These are phyloP conservation scores for Exophiala xenobiotica DNA, from an alignment of 2,329 filamentous ascomycete genomes.

Conservation along the genomic window DNA sequence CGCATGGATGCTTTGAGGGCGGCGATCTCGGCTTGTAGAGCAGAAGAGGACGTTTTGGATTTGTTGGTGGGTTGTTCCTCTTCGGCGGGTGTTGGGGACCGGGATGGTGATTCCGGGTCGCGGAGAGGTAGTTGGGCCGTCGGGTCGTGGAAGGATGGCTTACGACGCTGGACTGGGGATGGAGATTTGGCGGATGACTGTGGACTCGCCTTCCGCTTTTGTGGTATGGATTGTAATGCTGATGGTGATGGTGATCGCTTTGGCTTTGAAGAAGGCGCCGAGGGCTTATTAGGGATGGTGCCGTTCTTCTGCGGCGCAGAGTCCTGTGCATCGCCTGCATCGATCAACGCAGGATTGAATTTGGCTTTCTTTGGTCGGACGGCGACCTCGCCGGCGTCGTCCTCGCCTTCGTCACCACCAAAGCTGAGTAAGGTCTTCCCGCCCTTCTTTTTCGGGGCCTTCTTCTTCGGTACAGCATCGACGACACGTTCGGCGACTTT, in stretches of 20 bases:
- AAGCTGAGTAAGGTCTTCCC: constrained; percentile 49
- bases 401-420: constrained; percentile 44
- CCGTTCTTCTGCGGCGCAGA: constrained; percentile 14
- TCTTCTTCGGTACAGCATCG: constrained; percentile 35
- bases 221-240: constrained; percentile 13
- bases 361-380: constrained; percentile 46
- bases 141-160: constrained; percentile 42
- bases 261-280: constrained; percentile 4
- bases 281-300: too few relatives aligned
- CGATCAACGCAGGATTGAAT: constrained; percentile 48
- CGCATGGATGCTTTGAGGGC: constrained; percentile 50
- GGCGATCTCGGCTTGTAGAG: constrained; percentile 45
- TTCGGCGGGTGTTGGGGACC: constrained; percentile 35
- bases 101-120: constrained; percentile 44
- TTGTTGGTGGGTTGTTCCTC: neutral
- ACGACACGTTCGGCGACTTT: constrained; percentile 33
- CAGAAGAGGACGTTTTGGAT: constrained; percentile 34
- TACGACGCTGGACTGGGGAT: constrained; percentile 33
- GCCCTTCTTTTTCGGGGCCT: constrained; percentile 41
- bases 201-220: constrained; percentile 27
- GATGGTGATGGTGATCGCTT: constrained; percentile 36
- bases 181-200: constrained; percentile 12
- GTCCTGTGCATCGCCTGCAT: constrained; percentile 25
- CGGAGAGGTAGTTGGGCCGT: constrained; percentile 46
- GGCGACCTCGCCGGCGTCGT: constrained; percentile 35